Percentiles rank a stretch among this genome's conserved stretches.
Evolutionary conservation across 1,284 basidiomycete species (phyloP).

Genomic region (Pyrrhoderma lamaoense): DNA sequence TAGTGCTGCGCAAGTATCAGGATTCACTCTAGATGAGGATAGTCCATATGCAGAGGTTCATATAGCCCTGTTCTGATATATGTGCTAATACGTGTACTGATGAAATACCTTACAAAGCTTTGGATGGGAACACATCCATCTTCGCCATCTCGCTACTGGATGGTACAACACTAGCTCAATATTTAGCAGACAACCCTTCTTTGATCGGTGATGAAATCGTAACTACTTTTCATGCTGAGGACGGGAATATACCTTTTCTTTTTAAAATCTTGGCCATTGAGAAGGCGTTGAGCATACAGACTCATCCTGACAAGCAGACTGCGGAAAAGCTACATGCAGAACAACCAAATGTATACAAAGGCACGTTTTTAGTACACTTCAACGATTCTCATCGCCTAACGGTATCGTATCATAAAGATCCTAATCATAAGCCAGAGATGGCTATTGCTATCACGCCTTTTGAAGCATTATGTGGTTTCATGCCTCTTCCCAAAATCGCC

Average conservation of each 20-base stretch:
- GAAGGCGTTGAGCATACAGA: constrained; percentile 95
- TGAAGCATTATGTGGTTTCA: constrained; percentile 87
- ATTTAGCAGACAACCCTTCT: constrained; percentile 59
- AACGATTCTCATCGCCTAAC: not conserved
- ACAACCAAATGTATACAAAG: constrained; percentile 86
- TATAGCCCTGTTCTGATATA: not conserved
- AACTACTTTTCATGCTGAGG: constrained; percentile 50
- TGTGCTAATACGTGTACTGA: not conserved
- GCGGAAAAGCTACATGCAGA: constrained; percentile 72
- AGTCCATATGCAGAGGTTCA: constrained; percentile 57
- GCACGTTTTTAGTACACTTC: constrained; percentile 39
- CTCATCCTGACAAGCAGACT: constrained; percentile 90
- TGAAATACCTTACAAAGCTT: constrained; percentile 42
- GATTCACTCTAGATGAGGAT: constrained; percentile 38
- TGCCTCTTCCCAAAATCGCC: constrained; percentile 69
- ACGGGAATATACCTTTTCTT: constrained; percentile 83
- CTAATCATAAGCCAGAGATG: constrained; percentile 98
- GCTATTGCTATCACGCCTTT: constrained; percentile 92
- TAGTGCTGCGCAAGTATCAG: constrained; percentile 23
- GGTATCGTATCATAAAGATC: constrained; percentile 51
- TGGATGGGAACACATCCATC: constrained; percentile 99
- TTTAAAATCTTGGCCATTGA: constrained; percentile 93
- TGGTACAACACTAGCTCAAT: constrained; percentile 44
- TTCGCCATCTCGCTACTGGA: constrained; percentile 68
- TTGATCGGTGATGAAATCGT: constrained; percentile 64